Evolutionary conservation across 805 yeast species (phyloP), one percentile per base, ranked within the genome.

Genomic region (Myxozyma lipomycoides): DNA sequence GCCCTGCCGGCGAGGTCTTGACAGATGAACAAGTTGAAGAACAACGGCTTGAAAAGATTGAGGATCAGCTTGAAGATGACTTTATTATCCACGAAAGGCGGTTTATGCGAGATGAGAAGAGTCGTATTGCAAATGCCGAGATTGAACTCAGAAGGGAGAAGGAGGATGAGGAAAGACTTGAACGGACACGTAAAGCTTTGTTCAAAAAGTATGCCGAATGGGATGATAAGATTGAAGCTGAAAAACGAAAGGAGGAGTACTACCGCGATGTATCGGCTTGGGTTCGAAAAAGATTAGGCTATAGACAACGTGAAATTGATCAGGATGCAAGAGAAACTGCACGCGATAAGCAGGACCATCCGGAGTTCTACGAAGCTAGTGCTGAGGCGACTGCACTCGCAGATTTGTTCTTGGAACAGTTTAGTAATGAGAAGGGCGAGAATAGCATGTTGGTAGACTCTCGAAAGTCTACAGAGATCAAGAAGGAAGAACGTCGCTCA

Each of bases 211-310:
- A 52, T 17, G 55, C 52, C 2, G 55, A 52, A 21, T 61, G 52
- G 47, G 59, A 61, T 39, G 64, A 61, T 32, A 61, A 55, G 3
- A 40, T 23, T 15, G 61, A 55, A 42, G 58, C 45, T 7, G 48
- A 48, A 19, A 26, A 40, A 25, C 41, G 53, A 3, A 28, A 21
- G 18, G 61, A 51, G 9, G 60, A 54, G 30, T 61, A 61, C 41
- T 61, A 61, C 37, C 43, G 48, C 12, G 63, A 60, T 39, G 49
- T 50, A 15, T 49, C 55, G 4, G 47, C 54, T 1, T 60, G 63
- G 63, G 15, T 48, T 10, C 46, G 53, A 9, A 34, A 32, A 25
- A 45, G 63, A 26, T 46, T 48, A 9, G 45, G 38, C 39, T 51
- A 52, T 36, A 23, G 61, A 25, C 23, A 41, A 6, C 45, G 58